Base-by-base conservation (phyloP, 2,329 filamentous ascomycete genomes). In the Dothidotthia symphoricarpi region DNA sequence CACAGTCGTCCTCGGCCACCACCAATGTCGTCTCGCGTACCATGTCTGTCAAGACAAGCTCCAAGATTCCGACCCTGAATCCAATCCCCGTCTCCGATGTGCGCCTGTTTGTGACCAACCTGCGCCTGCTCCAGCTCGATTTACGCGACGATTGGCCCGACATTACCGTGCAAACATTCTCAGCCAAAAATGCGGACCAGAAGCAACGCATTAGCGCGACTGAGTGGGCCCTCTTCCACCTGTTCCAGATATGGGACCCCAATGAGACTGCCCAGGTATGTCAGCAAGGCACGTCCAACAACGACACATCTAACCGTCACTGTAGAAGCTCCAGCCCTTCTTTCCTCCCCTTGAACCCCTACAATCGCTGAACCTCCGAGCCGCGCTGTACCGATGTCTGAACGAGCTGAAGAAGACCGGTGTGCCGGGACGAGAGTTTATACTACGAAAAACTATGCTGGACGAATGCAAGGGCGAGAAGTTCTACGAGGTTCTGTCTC, bases 401-500 rank as follows among this genome's bases (percentile, higher is more conserved):
- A 86, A 91, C 47, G 83, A 88, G 34, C 74, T 88, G 43, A 97
- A 97, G 72, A 95, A 94, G 71, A 87, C 81, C 69, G 90, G 89
- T 19, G 73, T 84, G 0, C 73, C 97, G 7, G 87, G 88, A 3
- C 77, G 87, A 33, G 89, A 95, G 58, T 78, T 80, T 0, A 78
- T 94, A 1, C 70, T 97, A 22, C 81, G 93, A 34, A 96, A 95
- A 71, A 95, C 88, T 0, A 95, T 96, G 87, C 74, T 98, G 34
- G 93, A 98, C 61, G 91, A 98, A 55, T 98, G 93, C 69, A 90
- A 86, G 51, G 91, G 91, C 5, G 89, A 95, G 37, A 83, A 88
- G 47, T 80, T 97, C 37, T 89, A 90, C 61, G 93, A 98, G 60
- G 71, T 95, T 1, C 75, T 97, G 17, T 81, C 88, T 3, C 75